Evolutionary conservation across 768 basidiomycete genomes (phyloP), one percentile per base, ranked within the genome.

Genomic region (Tricholoma flavovirens): DNA sequence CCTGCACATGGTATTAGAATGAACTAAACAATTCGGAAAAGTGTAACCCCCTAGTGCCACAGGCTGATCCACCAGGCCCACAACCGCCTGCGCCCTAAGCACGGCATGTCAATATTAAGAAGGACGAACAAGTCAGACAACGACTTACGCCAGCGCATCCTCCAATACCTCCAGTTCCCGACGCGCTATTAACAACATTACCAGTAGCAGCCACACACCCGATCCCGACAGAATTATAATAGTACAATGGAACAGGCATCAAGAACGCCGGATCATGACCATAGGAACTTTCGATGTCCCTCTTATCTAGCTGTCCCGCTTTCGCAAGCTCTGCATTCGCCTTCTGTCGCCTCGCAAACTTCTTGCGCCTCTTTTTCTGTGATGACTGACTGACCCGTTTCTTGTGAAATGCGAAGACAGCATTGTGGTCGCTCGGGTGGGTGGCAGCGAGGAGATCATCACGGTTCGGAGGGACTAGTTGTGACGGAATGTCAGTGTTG

Each of bases 391-490:
- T 32, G n/a, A 15, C 0, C 22, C 7, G 4, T 42, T 40, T 38
- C 22, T 24, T 17, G 51, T 53, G 52, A 26, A 43, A 29, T 1
- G 38, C 40, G n/a, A 53, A 53, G 26, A 53, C 40, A 22, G 52
- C 52, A 24, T 43, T 43, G 40, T 53, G 52, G 8, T 77, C 70
- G 55, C 78, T 79, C 4, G 81, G 77, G 58, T 83, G 80, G 1
- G 82, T 82, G 8, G 76, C 78, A 0, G 72, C 73, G 57, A 75
- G 71, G 33, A 75, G 70, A 36, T 74, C 73, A 19, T 60, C 57
- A 14, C 62, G 68, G 8, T 65, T 42, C 1, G 70, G 66, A 0
- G 71, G 67, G 6, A 68, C 62, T 29, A 76, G 69, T 51, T 69
- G 67, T 15, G 71, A 66, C 2, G 66, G 64, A 17, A 61, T 62